phyloP scores from a whole-genome alignment of 1,284 basidiomycete genomes.

The Austroboletus novae-zelandiae region DNA sequence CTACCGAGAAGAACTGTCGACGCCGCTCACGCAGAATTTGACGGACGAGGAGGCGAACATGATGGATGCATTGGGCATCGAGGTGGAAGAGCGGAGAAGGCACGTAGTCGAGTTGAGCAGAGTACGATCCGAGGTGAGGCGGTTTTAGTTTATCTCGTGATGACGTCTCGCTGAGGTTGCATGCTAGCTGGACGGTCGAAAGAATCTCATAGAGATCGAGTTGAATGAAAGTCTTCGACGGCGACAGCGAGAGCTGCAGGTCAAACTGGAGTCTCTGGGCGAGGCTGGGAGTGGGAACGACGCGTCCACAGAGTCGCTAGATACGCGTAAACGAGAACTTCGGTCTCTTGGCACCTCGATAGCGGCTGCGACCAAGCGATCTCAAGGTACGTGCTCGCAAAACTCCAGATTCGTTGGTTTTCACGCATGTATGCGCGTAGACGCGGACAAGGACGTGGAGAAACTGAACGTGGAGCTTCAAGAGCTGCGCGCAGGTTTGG shows the following conservation, averaged over 20 bases:
- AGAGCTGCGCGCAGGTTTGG: constrained; percentile 63
- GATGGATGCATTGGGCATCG: constrained; percentile 72
- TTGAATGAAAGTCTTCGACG: constrained; percentile 86
- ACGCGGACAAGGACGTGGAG: constrained; percentile 70
- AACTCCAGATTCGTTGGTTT: not conserved
- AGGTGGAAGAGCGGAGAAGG: constrained; percentile 75
- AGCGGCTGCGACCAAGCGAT: constrained; percentile 56
- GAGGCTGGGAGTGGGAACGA: constrained; percentile 62
- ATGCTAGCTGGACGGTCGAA: constrained; percentile 70
- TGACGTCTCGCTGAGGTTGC: constrained; percentile 1
- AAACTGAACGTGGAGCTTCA: constrained; percentile 64
- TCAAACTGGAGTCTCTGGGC: constrained; percentile 74
- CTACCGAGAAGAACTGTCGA: constrained; percentile 71
- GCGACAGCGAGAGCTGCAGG: constrained; percentile 73
- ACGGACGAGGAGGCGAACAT: constrained; percentile 69
- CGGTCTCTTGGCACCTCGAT: constrained; percentile 65
- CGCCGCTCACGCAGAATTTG: constrained; percentile 74
- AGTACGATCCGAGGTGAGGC: constrained; percentile 68
- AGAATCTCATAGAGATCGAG: constrained; percentile 88
- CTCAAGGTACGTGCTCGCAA: constrained; percentile 52
- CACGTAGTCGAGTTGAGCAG: constrained; percentile 68
- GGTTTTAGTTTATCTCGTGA: not conserved
- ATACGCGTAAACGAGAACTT: constrained; percentile 68
- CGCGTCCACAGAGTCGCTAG: constrained; percentile 63
- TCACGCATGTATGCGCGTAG: constrained; percentile 34